Base-by-base conservation (phyloP, 225 moss, liverwort and hornwort genomes). In the Sphagnum tenellum region DNA sequence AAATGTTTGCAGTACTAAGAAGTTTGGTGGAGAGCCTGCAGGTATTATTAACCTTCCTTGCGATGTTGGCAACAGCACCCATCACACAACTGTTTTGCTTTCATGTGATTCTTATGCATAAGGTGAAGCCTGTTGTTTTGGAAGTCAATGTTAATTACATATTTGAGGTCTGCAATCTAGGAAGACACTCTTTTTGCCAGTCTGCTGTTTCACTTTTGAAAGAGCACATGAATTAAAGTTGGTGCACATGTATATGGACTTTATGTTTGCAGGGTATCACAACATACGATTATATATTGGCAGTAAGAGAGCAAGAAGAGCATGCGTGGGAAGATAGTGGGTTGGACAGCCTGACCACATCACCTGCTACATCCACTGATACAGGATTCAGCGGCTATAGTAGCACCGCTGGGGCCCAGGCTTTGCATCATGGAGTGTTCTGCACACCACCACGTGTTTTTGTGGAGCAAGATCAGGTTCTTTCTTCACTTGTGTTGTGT, bases 401-500 rank as follows among this genome's bases (percentile, higher is more conserved):
- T 29, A 94, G 93, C 82, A 86, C 93, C 49, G 57, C 74, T 12
- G 94, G 90, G 14, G 86, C 79, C 65, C 60, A 72, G 4, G 78
- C 86, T 53, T 67, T 90, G 47, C 88, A 83, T 62, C 79, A 88
- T 55, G 90, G 82, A 59, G 86, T 90, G 44, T 94, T 90, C 73
- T 94, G 94, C 65, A 94, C 94, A 65, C 94, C 94, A 46, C 94
- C 94, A 58, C 86, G 90, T 62, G 82, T 90, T 81, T 90, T 94
- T 71, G 90, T 90, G 29, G 94, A 94, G 54, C 88, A 87, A 73
- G 85, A 89, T 71, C 81, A 81, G 84, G 84, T 29, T 29, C 29
- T 29, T 29, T 29, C 29, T 29, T 29, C 29, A 29, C 29, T 29
- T 29, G 29, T 29, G 29, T 29, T 29, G 29, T 29, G 29, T 29